A percentile compares a stretch with the other conserved stretches of the same genome.
phyloP scores from a whole-genome alignment of 2,329 filamentous ascomycete species.

The Aureobasidium uvarum region DNA sequence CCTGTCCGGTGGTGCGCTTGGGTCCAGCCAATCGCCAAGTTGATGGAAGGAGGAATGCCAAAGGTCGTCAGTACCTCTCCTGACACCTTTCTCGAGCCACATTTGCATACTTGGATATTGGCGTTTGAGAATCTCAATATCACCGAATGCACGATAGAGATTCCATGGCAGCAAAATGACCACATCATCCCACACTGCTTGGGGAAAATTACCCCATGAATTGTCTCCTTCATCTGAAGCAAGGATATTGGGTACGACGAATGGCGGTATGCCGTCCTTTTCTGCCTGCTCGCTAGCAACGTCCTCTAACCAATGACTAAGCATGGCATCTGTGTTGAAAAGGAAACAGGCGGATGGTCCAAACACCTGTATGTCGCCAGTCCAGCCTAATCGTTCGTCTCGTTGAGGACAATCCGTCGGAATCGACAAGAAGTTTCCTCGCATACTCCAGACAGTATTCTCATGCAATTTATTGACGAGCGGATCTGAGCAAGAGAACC shows the following conservation, averaged over 20 bases:
- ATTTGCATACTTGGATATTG: conserved; percentile 42
- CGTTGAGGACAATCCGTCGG: conserved; percentile 60
- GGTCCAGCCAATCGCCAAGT: conserved; percentile 47
- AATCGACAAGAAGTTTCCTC: conserved; percentile 58
- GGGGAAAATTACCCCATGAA: conserved; percentile 28
- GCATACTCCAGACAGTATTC: conserved; percentile 58
- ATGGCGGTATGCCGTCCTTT: conserved; percentile 31
- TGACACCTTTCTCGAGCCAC: conserved; percentile 41
- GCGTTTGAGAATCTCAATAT: conserved; percentile 38
- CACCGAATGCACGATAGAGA: conserved; percentile 40
- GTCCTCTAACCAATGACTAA: conserved; percentile 53
- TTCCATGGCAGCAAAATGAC: conserved; percentile 41
- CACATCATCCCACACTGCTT: conserved; percentile 45
- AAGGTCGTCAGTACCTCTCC: conserved; percentile 37
- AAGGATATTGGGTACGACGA: conserved; percentile 31
- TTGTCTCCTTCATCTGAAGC: conserved; percentile 24
- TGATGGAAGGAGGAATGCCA: conserved; percentile 41
- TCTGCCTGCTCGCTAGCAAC: conserved; percentile 41
- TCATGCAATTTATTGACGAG: conserved; percentile 55
- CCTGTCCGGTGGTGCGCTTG: conserved; percentile 39
- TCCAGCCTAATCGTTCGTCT: conserved; percentile 57
- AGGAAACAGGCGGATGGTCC: conserved; percentile 54
- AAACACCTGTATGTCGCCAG: conserved; percentile 54
- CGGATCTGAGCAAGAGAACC: conserved; percentile 53
- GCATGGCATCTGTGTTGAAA: conserved; percentile 54